phyloP scores from a whole-genome alignment of 2,329 filamentous ascomycete species.

The Zarea fungicola region DNA sequence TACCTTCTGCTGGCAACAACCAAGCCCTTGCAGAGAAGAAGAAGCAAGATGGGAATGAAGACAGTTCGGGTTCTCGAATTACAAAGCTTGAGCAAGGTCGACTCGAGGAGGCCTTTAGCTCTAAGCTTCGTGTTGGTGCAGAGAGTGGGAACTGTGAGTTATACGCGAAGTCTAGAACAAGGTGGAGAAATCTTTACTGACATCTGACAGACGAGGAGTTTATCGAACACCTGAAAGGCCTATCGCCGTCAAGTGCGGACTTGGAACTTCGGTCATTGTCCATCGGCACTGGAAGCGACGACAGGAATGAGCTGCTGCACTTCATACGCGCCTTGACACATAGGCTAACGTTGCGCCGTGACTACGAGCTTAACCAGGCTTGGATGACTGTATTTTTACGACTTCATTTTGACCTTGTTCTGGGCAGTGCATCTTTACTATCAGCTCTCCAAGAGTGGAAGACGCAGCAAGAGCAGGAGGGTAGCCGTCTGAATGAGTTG shows the following conservation, averaged over 20 bases:
- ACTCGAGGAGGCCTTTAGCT: constrained; percentile 54
- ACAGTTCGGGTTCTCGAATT: constrained; percentile 56
- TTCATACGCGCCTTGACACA: constrained; percentile 79
- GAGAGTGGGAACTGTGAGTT: constrained; percentile 56
- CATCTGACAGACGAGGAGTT: constrained; percentile 53
- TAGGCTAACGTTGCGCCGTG: constrained; percentile 61
- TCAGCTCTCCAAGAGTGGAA: constrained; percentile 65
- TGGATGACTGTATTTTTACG: constrained; percentile 96
- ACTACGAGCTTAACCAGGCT: constrained; percentile 91
- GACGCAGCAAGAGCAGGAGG: constrained; percentile 65
- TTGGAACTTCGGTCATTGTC: constrained; percentile 81
- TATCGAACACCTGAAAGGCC: constrained; percentile 70
- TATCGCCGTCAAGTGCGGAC: constrained; percentile 82
- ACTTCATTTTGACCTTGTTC: constrained; percentile 61
- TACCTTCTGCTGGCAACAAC: constrained; percentile 59
- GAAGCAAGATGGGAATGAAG: constrained; percentile 33
- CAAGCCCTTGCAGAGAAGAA: constrained; percentile 33
- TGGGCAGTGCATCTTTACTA: constrained; percentile 48
- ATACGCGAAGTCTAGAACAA: neutral
- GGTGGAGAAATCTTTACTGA: constrained; percentile 16
- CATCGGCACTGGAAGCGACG: constrained; percentile 36
- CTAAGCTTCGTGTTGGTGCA: constrained; percentile 49
- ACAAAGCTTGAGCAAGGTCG: constrained; percentile 58
- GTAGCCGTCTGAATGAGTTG: constrained; percentile 63
- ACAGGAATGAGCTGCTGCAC: constrained; percentile 64